Conservation (phyloP, 1,284 basidiomycete genomes). For the Ceratorhiza oryzae-sativae region DNA sequence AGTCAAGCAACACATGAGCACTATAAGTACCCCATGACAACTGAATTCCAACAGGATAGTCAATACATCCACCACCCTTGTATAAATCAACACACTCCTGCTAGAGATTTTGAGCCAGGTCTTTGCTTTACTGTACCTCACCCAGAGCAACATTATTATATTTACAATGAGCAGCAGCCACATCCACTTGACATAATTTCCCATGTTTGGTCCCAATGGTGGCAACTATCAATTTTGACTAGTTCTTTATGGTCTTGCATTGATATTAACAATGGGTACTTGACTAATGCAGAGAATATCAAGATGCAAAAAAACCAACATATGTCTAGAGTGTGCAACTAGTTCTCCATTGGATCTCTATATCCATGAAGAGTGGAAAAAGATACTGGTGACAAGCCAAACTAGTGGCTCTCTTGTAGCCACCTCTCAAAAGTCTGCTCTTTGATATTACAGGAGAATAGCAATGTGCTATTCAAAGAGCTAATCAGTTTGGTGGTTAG, state of each 20-base stretch:
- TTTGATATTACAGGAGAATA: neutral
- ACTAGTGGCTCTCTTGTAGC: neutral
- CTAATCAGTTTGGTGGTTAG: neutral
- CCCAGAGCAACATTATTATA: neutral
- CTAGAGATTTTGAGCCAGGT: neutral
- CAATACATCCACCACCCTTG: neutral
- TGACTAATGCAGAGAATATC: neutral
- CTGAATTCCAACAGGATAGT: too few species aligned
- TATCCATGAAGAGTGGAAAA: neutral
- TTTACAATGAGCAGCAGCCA: neutral
- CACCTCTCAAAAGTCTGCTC: neutral
- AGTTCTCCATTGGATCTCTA: neutral
- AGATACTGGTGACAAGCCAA: neutral
- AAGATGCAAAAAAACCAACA: too few species aligned
- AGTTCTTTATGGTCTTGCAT: neutral
- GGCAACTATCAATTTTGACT: neutral
- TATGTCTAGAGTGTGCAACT: neutral
- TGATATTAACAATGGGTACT: neutral
- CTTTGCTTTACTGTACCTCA: neutral
- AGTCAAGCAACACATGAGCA: too few species aligned
- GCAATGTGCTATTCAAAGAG: neutral
- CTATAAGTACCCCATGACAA: too few species aligned
- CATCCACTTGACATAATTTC: neutral
- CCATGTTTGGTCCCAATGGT: neutral
- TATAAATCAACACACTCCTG: neutral